phyloP scores from a whole-genome alignment of 805 yeast species.

The Ogataea allantospora region DNA sequence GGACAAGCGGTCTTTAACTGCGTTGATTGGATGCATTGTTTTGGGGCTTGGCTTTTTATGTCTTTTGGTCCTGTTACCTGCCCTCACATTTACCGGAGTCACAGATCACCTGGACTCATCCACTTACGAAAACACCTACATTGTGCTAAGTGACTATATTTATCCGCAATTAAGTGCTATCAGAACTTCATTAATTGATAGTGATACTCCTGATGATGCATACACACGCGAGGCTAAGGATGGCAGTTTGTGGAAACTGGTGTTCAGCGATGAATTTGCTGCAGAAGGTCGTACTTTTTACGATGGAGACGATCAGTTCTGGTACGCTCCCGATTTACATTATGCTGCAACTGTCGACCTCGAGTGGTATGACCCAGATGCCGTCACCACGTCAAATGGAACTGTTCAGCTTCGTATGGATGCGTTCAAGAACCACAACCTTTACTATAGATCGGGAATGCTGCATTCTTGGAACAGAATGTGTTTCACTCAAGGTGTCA shows the following conservation, averaged over 20 bases:
- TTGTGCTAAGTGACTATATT: slow-evolving; percentile 49
- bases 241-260: slow-evolving; percentile 72
- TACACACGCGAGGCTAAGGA: slow-evolving; percentile 49
- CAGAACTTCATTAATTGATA: slow-evolving; percentile 61
- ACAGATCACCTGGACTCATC: slow-evolving; percentile 27
- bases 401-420: slow-evolving; percentile 69
- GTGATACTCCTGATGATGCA: slow-evolving; percentile 60
- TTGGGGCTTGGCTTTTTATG: slow-evolving; percentile 60
- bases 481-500: slow-evolving; percentile 80
- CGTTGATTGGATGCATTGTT: slow-evolving; percentile 56
- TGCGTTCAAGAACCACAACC: slow-evolving; percentile 74
- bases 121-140: slow-evolving; percentile 31
- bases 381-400: slow-evolving; percentile 74
- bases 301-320: slow-evolving; percentile 88
- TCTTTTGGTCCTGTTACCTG: slow-evolving; percentile 81
- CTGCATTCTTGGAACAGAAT: slow-evolving; percentile 88
- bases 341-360: slow-evolving; percentile 86
- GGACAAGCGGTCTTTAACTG: slow-evolving; percentile 62
- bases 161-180: slow-evolving; percentile 60
- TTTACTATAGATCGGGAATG: slow-evolving; percentile 88
- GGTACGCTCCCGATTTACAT: slow-evolving; percentile 79
- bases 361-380: slow-evolving; percentile 96
- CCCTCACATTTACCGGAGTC: slow-evolving; percentile 76
- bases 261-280: slow-evolving; percentile 89
- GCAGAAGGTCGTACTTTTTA: slow-evolving; percentile 88